Base-by-base conservation (phyloP, 2,329 filamentous ascomycete species). In the Pseudocercospora ulei region DNA sequence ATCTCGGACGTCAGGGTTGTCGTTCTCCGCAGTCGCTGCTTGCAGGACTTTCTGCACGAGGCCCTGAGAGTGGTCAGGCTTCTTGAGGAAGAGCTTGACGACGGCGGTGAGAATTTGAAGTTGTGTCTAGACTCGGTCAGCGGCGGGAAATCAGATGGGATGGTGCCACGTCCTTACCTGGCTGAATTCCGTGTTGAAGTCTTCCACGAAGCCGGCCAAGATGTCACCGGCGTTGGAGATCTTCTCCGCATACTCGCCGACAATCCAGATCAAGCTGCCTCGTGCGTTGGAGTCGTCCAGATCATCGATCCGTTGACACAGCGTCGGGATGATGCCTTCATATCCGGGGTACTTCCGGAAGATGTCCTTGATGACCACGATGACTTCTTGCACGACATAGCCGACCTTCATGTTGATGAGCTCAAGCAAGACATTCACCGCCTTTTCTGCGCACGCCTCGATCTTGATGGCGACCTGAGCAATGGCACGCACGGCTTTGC, bases 291-390 rank as follows among this genome's bases (percentile, higher is more conserved):
- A 87, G 62, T 98, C 90, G 57, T 98, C 90, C 50, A 98, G 64
- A 53, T 98, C 90, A 55, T 98, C 90, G 46, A 98, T 95, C 58
- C 93, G 85, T 61, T 95, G 77, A 68, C 92, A 98, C 8, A 98
- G 72, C 0, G 86, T 93, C 2, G 88, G 88, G 53, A 98, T 98
- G 51, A 98, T 93, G 17, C 87, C 90, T 65, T 98, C 90, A 56
- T 95, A 98, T 12, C 90, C 90, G 5, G 88, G 87, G 55, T 98
- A 98, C 63, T 94, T 94, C 51, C 90, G 76, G 66, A 98, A 81
- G 46, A 98, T 96, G 51, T 98, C 90, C 67, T 94, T 96, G 68
- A 96, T 94, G 31, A 98, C 90, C n/a, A 98, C 85, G 46, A 96
- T 80, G 0, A 90, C 88, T 65, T 98, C 90, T 63, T 98, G 90